A percentile compares a stretch with the other conserved stretches of the same genome.
These are phyloP conservation scores for Lachancea mirantina DNA, from an alignment of 805 yeast genomes.

Conservation along the genomic window DNA sequence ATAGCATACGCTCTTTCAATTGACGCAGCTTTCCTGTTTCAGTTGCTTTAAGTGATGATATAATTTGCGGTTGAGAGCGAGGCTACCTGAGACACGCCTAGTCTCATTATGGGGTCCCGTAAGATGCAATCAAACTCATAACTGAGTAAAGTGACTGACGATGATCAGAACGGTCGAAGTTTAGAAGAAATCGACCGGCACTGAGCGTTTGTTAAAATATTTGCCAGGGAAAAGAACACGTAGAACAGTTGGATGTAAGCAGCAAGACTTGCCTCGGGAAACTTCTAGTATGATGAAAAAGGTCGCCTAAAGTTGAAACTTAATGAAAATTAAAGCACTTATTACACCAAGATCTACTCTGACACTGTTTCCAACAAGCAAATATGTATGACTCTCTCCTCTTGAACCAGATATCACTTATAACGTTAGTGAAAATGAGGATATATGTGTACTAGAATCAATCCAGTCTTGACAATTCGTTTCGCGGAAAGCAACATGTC, in stretches of 20 bases:
- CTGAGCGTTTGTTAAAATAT: constrained; percentile 6
- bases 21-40: too few species aligned
- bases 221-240: background rate
- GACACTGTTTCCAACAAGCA: too few species aligned
- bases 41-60: constrained; percentile 36
- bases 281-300: constrained; percentile 29
- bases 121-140: constrained; percentile 30
- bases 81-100: constrained; percentile 41
- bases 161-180: constrained; percentile 2
- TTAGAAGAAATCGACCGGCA: constrained; percentile 14
- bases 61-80: constrained; percentile 49
- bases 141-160: background rate
- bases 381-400: too few species aligned
- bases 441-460: too few species aligned
- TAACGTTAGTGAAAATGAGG: too few species aligned
- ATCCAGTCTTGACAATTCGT: too few species aligned
- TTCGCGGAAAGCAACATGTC: constrained; percentile 18
- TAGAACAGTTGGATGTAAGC: background rate
- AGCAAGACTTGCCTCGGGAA: background rate
- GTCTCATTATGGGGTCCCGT: constrained; percentile 35
- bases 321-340: constrained; percentile 32
- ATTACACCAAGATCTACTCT: constrained; percentile 39
- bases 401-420: background rate
- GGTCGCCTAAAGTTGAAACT: constrained; percentile 30
- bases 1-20: too few species aligned